These are phyloP conservation scores for Apiotrichum laibachii DNA, from an alignment of 1,284 basidiomycete genomes.

Conservation along the genomic window DNA sequence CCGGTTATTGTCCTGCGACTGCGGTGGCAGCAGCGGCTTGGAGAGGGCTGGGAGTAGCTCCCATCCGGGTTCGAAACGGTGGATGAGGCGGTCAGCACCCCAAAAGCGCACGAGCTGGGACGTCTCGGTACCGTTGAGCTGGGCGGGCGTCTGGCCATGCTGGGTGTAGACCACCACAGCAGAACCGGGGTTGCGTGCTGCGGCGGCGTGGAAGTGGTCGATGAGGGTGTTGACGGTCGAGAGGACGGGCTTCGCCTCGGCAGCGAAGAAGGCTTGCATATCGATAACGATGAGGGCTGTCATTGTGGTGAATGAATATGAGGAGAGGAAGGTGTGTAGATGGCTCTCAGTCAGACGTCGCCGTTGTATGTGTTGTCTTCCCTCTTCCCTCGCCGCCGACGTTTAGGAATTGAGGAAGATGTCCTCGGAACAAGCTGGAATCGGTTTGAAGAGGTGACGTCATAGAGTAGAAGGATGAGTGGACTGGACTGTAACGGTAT, in stretches of 20 bases:
- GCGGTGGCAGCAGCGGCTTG: too few relatives aligned
- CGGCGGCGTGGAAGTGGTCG: background rate
- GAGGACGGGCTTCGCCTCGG: background rate
- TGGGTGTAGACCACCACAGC: conserved; percentile 7
- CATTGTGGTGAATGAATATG: too few relatives aligned
- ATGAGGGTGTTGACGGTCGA: conserved; percentile 3
- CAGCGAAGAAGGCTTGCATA: conserved; percentile 9
- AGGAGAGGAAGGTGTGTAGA: too few relatives aligned
- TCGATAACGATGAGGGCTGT: conserved; percentile 9
- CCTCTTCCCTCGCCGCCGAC: too few relatives aligned
- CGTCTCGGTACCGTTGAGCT: background rate
- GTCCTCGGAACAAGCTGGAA: too few relatives aligned
- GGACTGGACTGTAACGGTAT: too few relatives aligned
- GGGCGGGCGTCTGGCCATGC: conserved; percentile 10
- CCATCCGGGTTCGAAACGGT: conserved; percentile 4
- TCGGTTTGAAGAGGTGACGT: too few relatives aligned
- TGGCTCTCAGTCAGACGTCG: too few relatives aligned
- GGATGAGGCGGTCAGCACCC: background rate
- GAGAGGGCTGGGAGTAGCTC: background rate
- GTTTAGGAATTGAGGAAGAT: too few relatives aligned
- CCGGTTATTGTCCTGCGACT: too few relatives aligned
- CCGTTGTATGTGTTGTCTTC: too few relatives aligned
- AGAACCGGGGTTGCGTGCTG: background rate
- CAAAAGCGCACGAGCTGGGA: conserved; percentile 11
- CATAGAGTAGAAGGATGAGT: too few relatives aligned